These are phyloP conservation scores for Eucalyptus urophylla DNA, from an alignment of 345 rosid species.

Conservation along the genomic window DNA sequence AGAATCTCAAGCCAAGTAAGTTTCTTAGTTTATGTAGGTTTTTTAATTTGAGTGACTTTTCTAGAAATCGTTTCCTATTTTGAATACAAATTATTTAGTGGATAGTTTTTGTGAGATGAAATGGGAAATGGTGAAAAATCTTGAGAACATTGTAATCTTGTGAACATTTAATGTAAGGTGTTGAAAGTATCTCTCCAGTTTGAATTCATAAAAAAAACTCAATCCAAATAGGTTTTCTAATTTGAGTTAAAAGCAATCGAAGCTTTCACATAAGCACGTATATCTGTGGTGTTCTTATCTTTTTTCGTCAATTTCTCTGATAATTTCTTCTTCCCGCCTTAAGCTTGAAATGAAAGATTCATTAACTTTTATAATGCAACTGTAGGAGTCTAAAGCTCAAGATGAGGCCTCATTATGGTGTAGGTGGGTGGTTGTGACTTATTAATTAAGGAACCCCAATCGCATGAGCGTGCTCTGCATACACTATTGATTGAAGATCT, in stretches of 20 bases:
- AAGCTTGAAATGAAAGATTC: neutral
- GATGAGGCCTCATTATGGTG: neutral
- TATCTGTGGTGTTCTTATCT: neutral
- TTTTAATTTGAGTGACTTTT: neutral
- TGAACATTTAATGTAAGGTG: neutral
- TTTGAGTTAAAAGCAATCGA: neutral
- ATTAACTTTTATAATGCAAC: neutral
- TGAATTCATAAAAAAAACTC: neutral
- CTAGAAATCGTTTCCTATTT: neutral
- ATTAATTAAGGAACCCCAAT: neutral
- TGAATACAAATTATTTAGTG: neutral
- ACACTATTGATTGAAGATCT: neutral
- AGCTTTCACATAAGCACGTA: fast-evolving
- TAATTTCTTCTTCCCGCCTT: neutral
- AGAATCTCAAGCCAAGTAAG: neutral
- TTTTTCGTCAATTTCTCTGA: neutral
- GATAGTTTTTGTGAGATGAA: neutral
- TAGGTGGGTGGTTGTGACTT: neutral
- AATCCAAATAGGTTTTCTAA: neutral
- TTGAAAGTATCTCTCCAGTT: neutral
- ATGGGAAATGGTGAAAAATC: neutral
- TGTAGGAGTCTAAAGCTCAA: neutral
- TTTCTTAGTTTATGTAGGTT: neutral
- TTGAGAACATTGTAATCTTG: neutral
- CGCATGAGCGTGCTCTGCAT: neutral